Conservation (phyloP, 306 rosid genomes). For the Vicia villosa region DNA sequence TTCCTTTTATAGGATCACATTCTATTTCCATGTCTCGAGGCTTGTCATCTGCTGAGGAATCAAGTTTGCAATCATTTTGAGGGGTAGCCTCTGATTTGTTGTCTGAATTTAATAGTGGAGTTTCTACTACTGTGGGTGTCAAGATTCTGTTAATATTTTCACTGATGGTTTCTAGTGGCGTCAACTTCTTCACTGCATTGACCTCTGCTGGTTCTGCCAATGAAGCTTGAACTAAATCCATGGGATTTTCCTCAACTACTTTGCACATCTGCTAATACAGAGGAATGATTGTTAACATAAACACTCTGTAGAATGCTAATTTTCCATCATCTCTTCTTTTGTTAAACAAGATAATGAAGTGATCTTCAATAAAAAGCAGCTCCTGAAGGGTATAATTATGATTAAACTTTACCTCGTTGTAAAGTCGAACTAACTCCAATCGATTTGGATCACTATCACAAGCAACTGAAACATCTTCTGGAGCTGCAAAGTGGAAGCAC, state of each 20-base stretch:
- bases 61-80: constrained; percentile 43
- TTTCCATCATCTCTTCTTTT: not conserved
- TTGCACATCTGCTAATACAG: constrained; percentile 76
- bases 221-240: constrained; percentile 43
- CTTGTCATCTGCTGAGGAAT: constrained; percentile 35
- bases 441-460: constrained; percentile 68
- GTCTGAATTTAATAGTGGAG: not conserved
- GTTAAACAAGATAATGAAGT: constrained; percentile 12
- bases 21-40: constrained; percentile 39
- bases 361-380: constrained; percentile 24
- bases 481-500: constrained; percentile 51
- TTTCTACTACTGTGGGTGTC: constrained; percentile 35
- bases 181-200: constrained; percentile 39
- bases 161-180: constrained; percentile 54
- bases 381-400: constrained; percentile 1
- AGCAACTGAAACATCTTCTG: constrained; percentile 65
- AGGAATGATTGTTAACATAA: constrained; percentile 25
- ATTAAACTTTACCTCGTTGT: constrained; percentile 64
- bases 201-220: constrained; percentile 40
- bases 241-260: constrained; percentile 54
- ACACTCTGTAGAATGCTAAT: constrained; percentile 4
- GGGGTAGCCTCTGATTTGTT: constrained; percentile 32
- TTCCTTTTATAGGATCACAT: constrained; percentile 44
- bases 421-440: constrained; percentile 66
- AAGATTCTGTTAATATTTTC: constrained; percentile 59